Conservation (phyloP, 2,329 filamentous ascomycete genomes). For the Fusarium euwallaceae region DNA sequence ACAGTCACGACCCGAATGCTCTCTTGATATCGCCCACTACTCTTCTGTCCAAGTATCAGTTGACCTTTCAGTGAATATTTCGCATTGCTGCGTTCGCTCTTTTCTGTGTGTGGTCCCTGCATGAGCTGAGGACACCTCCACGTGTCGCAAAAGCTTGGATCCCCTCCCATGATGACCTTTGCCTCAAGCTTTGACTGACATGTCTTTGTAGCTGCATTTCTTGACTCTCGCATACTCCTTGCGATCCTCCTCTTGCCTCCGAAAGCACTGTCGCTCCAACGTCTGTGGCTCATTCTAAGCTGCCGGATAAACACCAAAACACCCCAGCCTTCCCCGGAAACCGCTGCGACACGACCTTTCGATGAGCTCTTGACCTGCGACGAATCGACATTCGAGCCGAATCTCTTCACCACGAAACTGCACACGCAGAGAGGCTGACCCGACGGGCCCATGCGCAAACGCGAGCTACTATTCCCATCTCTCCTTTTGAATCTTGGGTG, state of each 20-base stretch:
- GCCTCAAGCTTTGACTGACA: slow-evolving; percentile 47
- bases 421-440: slow-evolving; percentile 39
- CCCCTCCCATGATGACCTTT: slow-evolving; percentile 45
- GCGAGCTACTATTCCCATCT: slow-evolving; percentile 51
- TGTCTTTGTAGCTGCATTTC: slow-evolving; percentile 45
- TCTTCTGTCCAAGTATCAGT: slow-evolving; percentile 57
- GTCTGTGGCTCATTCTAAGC: slow-evolving; percentile 24
- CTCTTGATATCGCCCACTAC: slow-evolving; percentile 53
- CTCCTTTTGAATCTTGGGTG: slow-evolving; percentile 51
- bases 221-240: slow-evolving; percentile 39
- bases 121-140: slow-evolving; percentile 37
- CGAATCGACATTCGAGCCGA: slow-evolving; percentile 30
- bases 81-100: slow-evolving; percentile 50
- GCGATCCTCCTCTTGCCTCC: slow-evolving; percentile 26
- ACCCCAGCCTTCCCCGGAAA: slow-evolving; percentile 19
- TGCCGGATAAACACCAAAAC: slow-evolving; percentile 7
- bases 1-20: slow-evolving; percentile 37
- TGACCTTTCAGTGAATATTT: slow-evolving; percentile 54
- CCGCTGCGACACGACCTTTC: slow-evolving; percentile 36
- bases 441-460: slow-evolving; percentile 55
- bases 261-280: slow-evolving; percentile 19
- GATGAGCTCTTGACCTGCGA: slow-evolving; percentile 49
- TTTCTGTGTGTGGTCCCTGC: slow-evolving; percentile 49
- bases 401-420: slow-evolving; percentile 28
- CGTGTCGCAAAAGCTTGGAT: slow-evolving; percentile 48